Evolutionary conservation across 345 rosid genomes (phyloP).

Genomic region (Bruguiera sexangula): DNA sequence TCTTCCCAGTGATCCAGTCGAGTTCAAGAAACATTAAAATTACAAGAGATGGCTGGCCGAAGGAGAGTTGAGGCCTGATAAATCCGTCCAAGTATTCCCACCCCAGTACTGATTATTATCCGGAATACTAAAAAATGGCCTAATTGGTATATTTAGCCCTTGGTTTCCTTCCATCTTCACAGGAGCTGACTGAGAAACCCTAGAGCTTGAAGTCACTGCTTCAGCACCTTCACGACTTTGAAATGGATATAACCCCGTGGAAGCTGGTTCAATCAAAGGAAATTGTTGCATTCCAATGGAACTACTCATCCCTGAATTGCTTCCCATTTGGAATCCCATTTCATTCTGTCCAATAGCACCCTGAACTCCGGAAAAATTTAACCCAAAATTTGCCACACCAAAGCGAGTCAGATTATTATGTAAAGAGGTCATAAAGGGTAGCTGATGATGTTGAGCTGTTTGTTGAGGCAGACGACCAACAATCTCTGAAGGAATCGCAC

Average conservation of each 20-base stretch:
- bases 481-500: conserved; percentile 35
- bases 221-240: conserved; percentile 39
- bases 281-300: conserved; percentile 43
- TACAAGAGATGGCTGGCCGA: conserved; percentile 31
- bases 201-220: conserved; percentile 38
- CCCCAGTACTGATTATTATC: conserved; percentile 50
- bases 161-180: conserved; percentile 54
- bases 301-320: conserved; percentile 27
- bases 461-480: conserved; percentile 34
- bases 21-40: background rate
- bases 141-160: conserved; percentile 33
- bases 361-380: conserved; percentile 46
- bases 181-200: conserved; percentile 53
- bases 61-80: conserved; percentile 47
- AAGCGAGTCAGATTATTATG: conserved; percentile 40
- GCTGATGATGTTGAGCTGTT: conserved; percentile 23
- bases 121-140: conserved; percentile 30
- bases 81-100: conserved; percentile 44
- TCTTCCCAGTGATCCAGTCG: background rate
- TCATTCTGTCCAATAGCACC: conserved; percentile 27
- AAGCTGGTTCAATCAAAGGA: conserved; percentile 44
- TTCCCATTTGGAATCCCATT: conserved; percentile 47
- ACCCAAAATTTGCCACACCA: conserved; percentile 46
- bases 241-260: conserved; percentile 35
- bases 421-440: conserved; percentile 51